A percentile compares a stretch with the other conserved stretches of the same genome.
phyloP scores from a whole-genome alignment of 2,329 filamentous ascomycete species.

The Talaromyces piceae region DNA sequence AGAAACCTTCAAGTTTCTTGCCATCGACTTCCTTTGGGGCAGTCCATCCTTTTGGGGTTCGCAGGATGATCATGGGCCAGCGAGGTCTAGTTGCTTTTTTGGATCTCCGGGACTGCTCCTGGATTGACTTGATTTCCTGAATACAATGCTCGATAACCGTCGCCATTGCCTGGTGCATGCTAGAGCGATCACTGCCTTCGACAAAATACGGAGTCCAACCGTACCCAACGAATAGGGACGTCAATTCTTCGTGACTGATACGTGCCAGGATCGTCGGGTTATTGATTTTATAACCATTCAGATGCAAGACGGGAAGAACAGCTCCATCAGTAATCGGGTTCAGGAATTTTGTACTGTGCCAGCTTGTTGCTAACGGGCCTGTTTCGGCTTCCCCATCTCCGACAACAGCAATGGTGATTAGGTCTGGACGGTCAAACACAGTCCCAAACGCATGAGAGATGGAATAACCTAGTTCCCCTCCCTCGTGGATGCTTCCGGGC shows the following conservation, averaged over 20 bases:
- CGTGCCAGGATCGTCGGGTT: conserved; percentile 68
- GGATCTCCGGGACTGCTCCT: conserved; percentile 64
- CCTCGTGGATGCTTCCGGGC: conserved; percentile 68
- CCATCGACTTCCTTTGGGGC: conserved; percentile 64
- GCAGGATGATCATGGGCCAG: conserved; percentile 74
- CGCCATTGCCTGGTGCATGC: conserved; percentile 78
- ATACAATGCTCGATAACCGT: conserved; percentile 67
- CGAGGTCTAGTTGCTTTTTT: conserved; percentile 61
- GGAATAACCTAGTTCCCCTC: conserved; percentile 74
- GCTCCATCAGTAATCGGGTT: conserved; percentile 72
- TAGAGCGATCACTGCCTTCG: conserved; percentile 63
- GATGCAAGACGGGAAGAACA: conserved; percentile 67
- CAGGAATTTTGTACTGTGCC: conserved; percentile 77
- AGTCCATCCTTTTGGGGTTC: conserved; percentile 74
- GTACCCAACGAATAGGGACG: conserved; percentile 62
- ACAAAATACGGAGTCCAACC: conserved; percentile 77
- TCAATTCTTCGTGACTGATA: conserved; percentile 66
- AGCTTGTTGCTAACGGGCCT: conserved; percentile 67
- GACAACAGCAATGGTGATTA: conserved; percentile 71
- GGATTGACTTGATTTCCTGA: conserved; percentile 58
- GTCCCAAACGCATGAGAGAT: conserved; percentile 71
- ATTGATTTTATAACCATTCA: conserved; percentile 83
- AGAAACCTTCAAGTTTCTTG: conserved; percentile 68
- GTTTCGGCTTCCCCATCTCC: conserved; percentile 78
- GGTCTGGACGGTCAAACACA: conserved; percentile 66